Percentiles rank a stretch among this genome's conserved stretches.
These are phyloP conservation scores for Aspergillus fumigatiaffinis DNA, from an alignment of 2,329 filamentous ascomycete species.

Conservation along the genomic window DNA sequence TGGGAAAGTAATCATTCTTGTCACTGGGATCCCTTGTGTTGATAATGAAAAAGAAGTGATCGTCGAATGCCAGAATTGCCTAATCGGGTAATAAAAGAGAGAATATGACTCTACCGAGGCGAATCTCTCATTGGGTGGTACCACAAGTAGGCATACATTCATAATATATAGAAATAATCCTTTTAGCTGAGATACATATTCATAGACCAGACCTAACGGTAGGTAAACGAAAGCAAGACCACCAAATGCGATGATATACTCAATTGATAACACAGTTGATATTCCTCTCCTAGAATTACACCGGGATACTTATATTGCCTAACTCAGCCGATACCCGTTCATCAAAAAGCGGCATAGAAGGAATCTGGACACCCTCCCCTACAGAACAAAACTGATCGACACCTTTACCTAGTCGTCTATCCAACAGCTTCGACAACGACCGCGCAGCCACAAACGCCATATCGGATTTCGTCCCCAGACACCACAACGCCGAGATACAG, in stretches of 20 bases:
- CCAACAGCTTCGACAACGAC: slow-evolving; percentile 32
- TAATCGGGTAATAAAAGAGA: background rate
- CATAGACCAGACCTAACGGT: too few relatives aligned
- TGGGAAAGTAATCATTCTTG: too few relatives aligned
- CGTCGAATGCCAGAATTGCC: background rate
- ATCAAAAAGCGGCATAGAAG: background rate
- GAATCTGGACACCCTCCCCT: background rate
- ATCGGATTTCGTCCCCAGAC: slow-evolving; percentile 55
- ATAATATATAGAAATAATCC: too few relatives aligned
- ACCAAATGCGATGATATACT: too few relatives aligned
- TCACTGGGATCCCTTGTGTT: too few relatives aligned
- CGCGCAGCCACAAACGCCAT: slow-evolving; percentile 43
- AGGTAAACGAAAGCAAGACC: too few relatives aligned
- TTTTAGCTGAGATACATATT: too few relatives aligned
- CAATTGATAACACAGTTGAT: too few relatives aligned
- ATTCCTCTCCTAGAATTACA: too few relatives aligned
- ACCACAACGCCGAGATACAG: slow-evolving; percentile 53
- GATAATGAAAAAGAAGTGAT: too few relatives aligned
- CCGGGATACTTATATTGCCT: background rate
- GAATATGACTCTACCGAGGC: background rate
- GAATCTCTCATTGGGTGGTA: too few relatives aligned
- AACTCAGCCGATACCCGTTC: background rate
- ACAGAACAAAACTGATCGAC: background rate
- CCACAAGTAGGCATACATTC: background rate
- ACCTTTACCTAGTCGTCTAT: slow-evolving; percentile 2